Evolutionary conservation across 768 basidiomycete species (phyloP), one percentile per base, ranked within the genome.

Genomic region (Mycena chlorophos): DNA sequence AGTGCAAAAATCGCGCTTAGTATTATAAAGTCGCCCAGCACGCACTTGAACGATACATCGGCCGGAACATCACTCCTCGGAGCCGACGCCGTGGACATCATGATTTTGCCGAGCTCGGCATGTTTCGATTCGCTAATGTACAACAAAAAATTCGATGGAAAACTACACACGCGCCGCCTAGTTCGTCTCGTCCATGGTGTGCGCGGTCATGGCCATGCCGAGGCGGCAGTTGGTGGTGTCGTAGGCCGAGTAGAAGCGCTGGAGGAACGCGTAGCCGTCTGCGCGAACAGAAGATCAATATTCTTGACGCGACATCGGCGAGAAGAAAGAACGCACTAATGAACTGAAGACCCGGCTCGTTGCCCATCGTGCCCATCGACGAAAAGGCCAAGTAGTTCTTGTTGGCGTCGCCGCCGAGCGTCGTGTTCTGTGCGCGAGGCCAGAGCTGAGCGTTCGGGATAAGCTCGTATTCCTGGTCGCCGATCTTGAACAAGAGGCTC

Each of bases 381-480:
- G 73, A 74, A 20, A 77, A 72, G 62, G 85, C 73, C 52, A 85
- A 72, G 62, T 83, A 86, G 57, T 86, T 85, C 52, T 68, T 67
- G 62, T 66, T 63, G 6, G 68, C 54, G 26, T 69, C 65, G 39
- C 84, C 86, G 56, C 85, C 84, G 22, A 89, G 75, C 26, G 69
- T 68, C 13, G 70, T 64, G 70, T 89, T 87, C 58, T 81, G 71
- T 12, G 71, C 62, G 45, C 83, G 80, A 1, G 86, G 86, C 83
- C 85, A 88, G 54, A 85, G 80, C 72, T 89, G 87, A 3, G 83
- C 86, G 63, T 87, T 84, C 31, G 80, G 67, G 4, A 80, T 83
- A 53, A 88, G 62, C 65, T 81, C 80, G 63, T 76, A 86, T 12
- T 76, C 69, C 78, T 83, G 56, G 25, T 55, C 69, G 34, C 76